These are phyloP conservation scores for Macrophomina pseudophaseolina DNA, from an alignment of 2,329 filamentous ascomycete genomes.

Conservation along the genomic window DNA sequence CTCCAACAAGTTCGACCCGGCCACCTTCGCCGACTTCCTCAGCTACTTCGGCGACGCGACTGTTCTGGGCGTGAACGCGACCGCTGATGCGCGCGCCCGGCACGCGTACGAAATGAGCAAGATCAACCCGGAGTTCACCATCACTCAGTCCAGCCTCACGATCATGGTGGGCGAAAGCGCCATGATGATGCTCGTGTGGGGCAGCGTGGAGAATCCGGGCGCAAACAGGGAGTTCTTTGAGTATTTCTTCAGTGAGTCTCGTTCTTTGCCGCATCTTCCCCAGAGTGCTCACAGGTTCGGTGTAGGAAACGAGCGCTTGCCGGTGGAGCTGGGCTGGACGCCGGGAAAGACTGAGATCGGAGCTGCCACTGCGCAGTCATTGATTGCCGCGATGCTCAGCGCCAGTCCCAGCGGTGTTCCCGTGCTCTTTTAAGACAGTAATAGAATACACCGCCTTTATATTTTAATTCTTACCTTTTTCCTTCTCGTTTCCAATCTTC, in stretches of 20 bases:
- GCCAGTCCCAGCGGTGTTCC: constrained; percentile 2
- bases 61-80: constrained; percentile 18
- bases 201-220: constrained; percentile 28
- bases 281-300: not conserved
- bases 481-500: too few relatives aligned
- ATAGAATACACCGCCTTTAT: not conserved
- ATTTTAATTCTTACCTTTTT: too few relatives aligned
- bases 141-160: constrained; percentile 27
- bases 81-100: constrained; percentile 27
- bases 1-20: constrained; percentile 31
- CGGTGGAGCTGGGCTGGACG: constrained; percentile 5
- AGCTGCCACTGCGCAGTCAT: not conserved
- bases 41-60: constrained; percentile 26
- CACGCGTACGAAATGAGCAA: constrained; percentile 30
- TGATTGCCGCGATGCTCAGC: not conserved
- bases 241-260: constrained; percentile 35
- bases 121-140: constrained; percentile 32
- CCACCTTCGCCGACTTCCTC: constrained; percentile 35
- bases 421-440: not conserved
- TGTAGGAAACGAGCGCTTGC: constrained; percentile 13
- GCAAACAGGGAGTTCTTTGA: constrained; percentile 33
- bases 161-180: constrained; percentile 34
- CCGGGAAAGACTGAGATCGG: not conserved
- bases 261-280: not conserved
- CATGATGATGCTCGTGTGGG: constrained; percentile 31